These are phyloP conservation scores for Calonectria montana DNA, from an alignment of 2,329 filamentous ascomycete species.

Conservation along the genomic window DNA sequence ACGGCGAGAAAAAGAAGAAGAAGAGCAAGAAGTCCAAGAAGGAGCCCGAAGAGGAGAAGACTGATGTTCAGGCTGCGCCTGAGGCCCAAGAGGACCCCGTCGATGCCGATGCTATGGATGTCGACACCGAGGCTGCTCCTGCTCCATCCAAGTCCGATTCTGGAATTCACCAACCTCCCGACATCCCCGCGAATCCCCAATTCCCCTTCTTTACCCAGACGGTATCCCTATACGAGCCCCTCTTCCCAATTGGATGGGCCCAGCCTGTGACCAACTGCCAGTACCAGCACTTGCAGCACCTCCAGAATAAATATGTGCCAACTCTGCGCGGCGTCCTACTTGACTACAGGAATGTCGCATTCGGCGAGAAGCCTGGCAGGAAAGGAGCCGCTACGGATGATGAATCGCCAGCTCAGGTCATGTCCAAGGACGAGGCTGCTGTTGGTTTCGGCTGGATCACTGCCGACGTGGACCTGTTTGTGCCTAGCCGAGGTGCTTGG, in stretches of 20 bases:
- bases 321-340: constrained; percentile 80
- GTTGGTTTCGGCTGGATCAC: constrained; percentile 91
- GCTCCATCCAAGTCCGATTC: constrained; percentile 41
- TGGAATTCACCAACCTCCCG: constrained; percentile 51
- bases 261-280: constrained; percentile 77
- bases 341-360: constrained; percentile 75
- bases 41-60: constrained; percentile 41
- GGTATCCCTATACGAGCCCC: constrained; percentile 81
- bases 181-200: constrained; percentile 54
- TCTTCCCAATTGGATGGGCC: constrained; percentile 77
- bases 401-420: constrained; percentile 57
- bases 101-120: constrained; percentile 53
- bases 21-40: constrained; percentile 47
- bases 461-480: constrained; percentile 86
- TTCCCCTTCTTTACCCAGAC: constrained; percentile 85
- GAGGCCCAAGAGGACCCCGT: constrained; percentile 28
- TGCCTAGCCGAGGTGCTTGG: constrained; percentile 77
- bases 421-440: constrained; percentile 82
- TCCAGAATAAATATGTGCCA: constrained; percentile 81
- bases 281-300: constrained; percentile 79
- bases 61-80: constrained; percentile 10
- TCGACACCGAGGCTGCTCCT: constrained; percentile 45
- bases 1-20: constrained; percentile 46
- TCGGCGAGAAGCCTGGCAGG: constrained; percentile 70
- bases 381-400: constrained; percentile 60